Base-by-base conservation (phyloP, 108 stramenopile genomes). In the Nitzschia sp. region DNA sequence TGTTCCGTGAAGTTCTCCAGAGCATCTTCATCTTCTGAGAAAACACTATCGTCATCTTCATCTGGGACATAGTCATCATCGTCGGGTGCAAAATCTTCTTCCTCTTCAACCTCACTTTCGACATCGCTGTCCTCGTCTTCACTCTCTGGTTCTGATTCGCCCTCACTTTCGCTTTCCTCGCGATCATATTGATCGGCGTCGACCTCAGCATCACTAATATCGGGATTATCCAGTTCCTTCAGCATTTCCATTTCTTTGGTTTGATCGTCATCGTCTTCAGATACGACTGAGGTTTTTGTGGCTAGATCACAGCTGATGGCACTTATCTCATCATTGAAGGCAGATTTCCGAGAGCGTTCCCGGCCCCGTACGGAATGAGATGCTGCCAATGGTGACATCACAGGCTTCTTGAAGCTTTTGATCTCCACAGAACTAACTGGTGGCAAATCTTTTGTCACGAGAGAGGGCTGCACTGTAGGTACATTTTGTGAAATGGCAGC, bases 121-220 rank as follows among this genome's bases (percentile, higher is more conserved):
- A 20, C 48, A 8, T 56, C 53, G 53, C 20, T 17, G 24, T 64
- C 63, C 20, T n/a, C n/a, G n/a, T 57, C 57, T n/a, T 11, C 29
- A 40, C 15, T n/a, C 5, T 58, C 57, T 10, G 12, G 26, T 11
- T 58, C 57, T 12, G 34, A 17, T 19, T 58, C 57, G 29, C 6
- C 57, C n/a, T 40, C 57, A 55, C 41, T 19, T n/a, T 65, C 65
- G 51, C 63, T 73, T 22, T 74, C 66, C 14, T 67, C 65, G 21
- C 53, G 51, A 25, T 67, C 59, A 48, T 73, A 48, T 50, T 59
- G 51, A 51, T 40, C 17, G 7, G 42, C 53, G 52, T 56, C 62
- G 19, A 42, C 17, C 25, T 22, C 42, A 57, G 24, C 52, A 26
- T 51, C 57, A 14, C 22, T 50, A 50, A 50, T 19, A 50, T 50